A percentile compares a stretch with the other conserved stretches of the same genome.
These are phyloP conservation scores for Hibiscus syriacus DNA, from an alignment of 345 rosid species.

Conservation along the genomic window DNA sequence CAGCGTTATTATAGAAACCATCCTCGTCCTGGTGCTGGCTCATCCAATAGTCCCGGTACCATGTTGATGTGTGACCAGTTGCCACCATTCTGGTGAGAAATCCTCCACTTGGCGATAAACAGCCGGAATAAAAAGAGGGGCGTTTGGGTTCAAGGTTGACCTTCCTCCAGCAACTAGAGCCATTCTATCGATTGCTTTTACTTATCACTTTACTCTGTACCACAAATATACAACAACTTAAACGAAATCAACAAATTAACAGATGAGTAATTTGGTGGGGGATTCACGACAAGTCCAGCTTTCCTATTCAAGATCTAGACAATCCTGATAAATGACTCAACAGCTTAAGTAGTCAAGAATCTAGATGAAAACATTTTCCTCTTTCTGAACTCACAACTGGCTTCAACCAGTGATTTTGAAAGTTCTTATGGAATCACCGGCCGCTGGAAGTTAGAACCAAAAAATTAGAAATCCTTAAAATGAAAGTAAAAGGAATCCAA, in stretches of 20 bases:
- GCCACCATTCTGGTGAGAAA: constrained; percentile 49
- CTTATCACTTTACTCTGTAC: neutral
- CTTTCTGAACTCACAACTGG: neutral
- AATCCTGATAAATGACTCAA: neutral
- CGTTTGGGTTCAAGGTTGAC: constrained; percentile 37
- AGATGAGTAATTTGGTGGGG: neutral
- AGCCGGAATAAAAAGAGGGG: constrained; percentile 36
- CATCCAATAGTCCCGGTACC: constrained; percentile 38
- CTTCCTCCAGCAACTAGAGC: constrained; percentile 27
- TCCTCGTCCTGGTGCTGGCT: constrained; percentile 27
- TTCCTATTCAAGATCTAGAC: neutral
- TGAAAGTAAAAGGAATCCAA: neutral
- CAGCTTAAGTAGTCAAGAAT: neutral
- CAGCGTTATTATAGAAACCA: constrained; percentile 10
- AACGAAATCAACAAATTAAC: neutral
- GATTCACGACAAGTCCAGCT: neutral
- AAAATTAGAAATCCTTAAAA: neutral
- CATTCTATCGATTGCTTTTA: constrained; percentile 6
- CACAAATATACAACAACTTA: neutral
- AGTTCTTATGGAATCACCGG: neutral
- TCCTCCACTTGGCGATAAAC: constrained; percentile 37
- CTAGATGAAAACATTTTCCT: neutral
- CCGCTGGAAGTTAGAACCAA: neutral
- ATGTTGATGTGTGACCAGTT: constrained; percentile 31
- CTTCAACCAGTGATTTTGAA: neutral